Base-by-base conservation (phyloP, 805 yeast species). In the Lipomyces spencermartinsiae region DNA sequence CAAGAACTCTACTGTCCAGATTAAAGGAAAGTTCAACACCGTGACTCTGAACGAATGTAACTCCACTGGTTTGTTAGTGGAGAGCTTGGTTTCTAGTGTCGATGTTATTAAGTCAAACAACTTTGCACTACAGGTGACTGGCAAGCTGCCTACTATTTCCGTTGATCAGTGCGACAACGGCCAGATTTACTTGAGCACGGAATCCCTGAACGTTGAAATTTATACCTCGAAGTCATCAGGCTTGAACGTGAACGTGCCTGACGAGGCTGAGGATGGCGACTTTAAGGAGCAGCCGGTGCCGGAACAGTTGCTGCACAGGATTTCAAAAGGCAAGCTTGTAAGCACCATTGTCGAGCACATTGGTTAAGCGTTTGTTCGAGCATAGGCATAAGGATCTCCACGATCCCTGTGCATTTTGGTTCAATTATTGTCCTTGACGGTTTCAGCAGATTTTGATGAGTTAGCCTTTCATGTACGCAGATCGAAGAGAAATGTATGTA, bases 81-180 rank as follows among this genome's bases (percentile, higher is more conserved):
- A 95, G 69, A 85, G 90, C 35, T 86, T 92, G 74, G 91, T 95
- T 61, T 88, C 97, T 5, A 95, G 97, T 57, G 83, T 94, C 64
- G 98, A 94, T 71, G 82, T 94, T 65, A 91, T 94, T 79, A 93
- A 93, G 80, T 88, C 93, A 65, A 80, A 80, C 70, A 87, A 87
- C 75, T 91, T 92, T 77, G 98, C 95, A 54, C 78, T 95, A 61
- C 99, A 95, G 80, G 87, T 93, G 9, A 81, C 89, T 57, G 96
- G 92, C n/a, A 79, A 82, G 31, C 87, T 92, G 31, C 97, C 98
- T 39, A 87, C 92, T 78, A 86, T 95, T 73, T 87, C 91, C 61
- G 84, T 93, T 70, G 99, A 95, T 79, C 94, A 93, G 79, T 87
- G 93, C 69, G 96, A 92, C 74, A 90, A 90, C 69, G 97, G 97